phyloP scores from a whole-genome alignment of 2,329 filamentous ascomycete species.

The Ambrosiella cleistominuta region DNA sequence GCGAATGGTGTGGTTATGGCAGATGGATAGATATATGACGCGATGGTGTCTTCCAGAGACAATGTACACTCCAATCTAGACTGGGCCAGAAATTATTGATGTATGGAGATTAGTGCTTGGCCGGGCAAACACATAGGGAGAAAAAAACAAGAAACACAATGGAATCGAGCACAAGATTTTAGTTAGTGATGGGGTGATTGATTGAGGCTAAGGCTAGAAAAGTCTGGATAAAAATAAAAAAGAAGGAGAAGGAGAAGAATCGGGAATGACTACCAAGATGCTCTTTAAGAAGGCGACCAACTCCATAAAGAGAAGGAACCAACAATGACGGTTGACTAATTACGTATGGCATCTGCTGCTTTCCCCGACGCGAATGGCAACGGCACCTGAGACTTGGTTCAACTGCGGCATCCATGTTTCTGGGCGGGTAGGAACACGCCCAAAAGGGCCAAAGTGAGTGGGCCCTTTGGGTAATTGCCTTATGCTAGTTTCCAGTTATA shows the following conservation, averaged over 20 bases:
- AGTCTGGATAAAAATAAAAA: neutral
- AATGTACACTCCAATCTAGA: conserved; percentile 13
- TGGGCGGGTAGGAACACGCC: neutral
- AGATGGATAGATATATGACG: neutral
- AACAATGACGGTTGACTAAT: too few species aligned
- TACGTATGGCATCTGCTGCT: neutral
- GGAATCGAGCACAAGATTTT: neutral
- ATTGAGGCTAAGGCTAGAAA: neutral
- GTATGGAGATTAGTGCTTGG: neutral
- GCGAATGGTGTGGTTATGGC: neutral
- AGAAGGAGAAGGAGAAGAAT: neutral
- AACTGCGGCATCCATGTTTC: neutral
- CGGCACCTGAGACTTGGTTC: conserved; percentile 2
- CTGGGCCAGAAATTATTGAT: conserved; percentile 14
- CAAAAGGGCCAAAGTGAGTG: conserved; percentile 6
- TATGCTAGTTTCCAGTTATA: neutral
- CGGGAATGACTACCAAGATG: conserved; percentile 6
- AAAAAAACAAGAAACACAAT: conserved; percentile 7
- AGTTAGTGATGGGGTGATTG: neutral
- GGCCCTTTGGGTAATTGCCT: neutral
- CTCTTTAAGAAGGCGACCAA: conserved; percentile 4
- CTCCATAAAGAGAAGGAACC: neutral
- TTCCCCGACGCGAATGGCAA: neutral
- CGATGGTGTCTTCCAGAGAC: conserved; percentile 10
- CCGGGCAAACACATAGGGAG: conserved; percentile 13